Base-by-base conservation (phyloP, 352 stramenopile species). In the Phytophthora pseudosyringae region DNA sequence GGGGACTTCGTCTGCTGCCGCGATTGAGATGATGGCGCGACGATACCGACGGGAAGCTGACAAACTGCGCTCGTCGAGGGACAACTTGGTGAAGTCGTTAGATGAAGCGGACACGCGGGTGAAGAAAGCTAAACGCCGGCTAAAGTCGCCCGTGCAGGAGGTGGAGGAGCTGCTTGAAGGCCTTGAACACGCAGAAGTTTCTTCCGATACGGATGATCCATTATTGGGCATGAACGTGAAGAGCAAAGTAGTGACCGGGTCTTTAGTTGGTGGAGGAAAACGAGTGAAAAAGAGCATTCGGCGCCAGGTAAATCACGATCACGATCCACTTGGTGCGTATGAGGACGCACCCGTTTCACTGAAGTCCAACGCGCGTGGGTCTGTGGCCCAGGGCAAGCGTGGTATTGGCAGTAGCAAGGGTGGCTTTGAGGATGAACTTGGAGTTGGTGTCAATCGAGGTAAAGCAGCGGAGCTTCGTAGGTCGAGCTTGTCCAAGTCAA, bases 11-110 rank as follows among this genome's bases (percentile, higher is more conserved):
- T 75, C 64, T 3, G 52, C 66, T 41, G 69, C 59, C 33, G 45
- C 62, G 11, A 68, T 81, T 5, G 71, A 78, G 13, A 55, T 67
- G 47, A 80, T 84, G 61, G 70, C 67, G 3, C 59, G 66, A 26
- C 61, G 64, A 1, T 85, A 85, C 25, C 55, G 71, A 35, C 61
- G 63, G 18, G 59, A 69, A 36, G 73, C 76, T 28, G 64, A 67
- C 18, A 73, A 76, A 18, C 43, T 82, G 11, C 74, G 67, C 7
- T 61, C 44, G 15, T 71, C 67, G 3, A 59, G 67, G 29, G 61
- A 64, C 0, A 59, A 64, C 15, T 28, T 67, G 10, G 18, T 62
- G 16, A 16, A 5, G 7, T 60, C 41, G 12, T 32, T 67, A 33
- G 39, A 64, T 45, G 25, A 49, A 4, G 39, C 28, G 1, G 35